Evolutionary conservation across 352 stramenopile genomes (phyloP).

Genomic region (Plasmopara halstedii): DNA sequence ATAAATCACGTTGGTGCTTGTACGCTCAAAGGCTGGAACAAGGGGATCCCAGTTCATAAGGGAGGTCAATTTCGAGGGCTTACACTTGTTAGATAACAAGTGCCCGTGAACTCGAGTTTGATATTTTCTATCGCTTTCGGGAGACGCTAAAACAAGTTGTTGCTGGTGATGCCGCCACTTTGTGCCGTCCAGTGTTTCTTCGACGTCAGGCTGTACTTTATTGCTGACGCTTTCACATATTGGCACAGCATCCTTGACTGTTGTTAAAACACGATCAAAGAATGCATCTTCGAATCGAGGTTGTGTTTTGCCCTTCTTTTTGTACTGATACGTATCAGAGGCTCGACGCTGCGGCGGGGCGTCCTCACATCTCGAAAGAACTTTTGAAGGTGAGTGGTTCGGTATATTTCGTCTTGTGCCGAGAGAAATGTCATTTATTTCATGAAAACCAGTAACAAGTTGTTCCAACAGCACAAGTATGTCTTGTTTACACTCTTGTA

Average conservation of each 20-base stretch:
- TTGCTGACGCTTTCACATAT: not conserved
- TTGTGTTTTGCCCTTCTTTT: slow-evolving; percentile 13
- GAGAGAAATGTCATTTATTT: slow-evolving; percentile 67
- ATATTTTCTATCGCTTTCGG: not conserved
- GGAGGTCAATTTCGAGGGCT: slow-evolving; percentile 25
- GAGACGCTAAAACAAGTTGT: slow-evolving; percentile 7
- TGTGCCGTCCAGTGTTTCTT: slow-evolving; percentile 27
- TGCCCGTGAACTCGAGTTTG: not conserved
- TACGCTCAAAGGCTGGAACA: slow-evolving; percentile 82
- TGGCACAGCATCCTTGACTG: slow-evolving; percentile 38
- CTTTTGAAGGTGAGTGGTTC: slow-evolving; percentile 2
- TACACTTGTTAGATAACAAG: slow-evolving; percentile 11
- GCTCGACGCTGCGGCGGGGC: slow-evolving; percentile 10
- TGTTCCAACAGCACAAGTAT: slow-evolving; percentile 88
- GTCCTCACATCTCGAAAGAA: slow-evolving; percentile 14
- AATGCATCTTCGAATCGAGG: slow-evolving; percentile 82
- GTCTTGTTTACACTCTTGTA: slow-evolving; percentile 89
- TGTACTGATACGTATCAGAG: slow-evolving; percentile 6
- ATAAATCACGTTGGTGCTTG: slow-evolving; percentile 83
- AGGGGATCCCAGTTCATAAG: slow-evolving; percentile 54
- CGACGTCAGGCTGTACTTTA: slow-evolving; percentile 2
- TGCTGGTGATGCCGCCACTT: slow-evolving; percentile 42
- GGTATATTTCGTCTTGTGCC: slow-evolving; percentile 18
- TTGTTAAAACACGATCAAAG: slow-evolving; percentile 77
- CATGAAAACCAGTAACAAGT: slow-evolving; percentile 90